phyloP scores from a whole-genome alignment of 2,329 filamentous ascomycete genomes.

The Coniochaeta sp. region DNA sequence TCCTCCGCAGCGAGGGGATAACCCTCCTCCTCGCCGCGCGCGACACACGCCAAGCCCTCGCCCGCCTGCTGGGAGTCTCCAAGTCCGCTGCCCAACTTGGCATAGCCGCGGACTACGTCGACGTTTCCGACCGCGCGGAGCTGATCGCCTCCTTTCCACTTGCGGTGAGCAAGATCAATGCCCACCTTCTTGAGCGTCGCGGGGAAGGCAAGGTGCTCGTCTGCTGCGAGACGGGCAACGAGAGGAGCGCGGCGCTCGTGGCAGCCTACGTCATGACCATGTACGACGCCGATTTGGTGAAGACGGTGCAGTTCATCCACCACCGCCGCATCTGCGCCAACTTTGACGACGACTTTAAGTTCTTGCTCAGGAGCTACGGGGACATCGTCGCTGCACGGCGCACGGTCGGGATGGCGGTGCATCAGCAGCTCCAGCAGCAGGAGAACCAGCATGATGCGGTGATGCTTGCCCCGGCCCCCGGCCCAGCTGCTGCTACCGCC shows the following conservation, averaged over 20 bases:
- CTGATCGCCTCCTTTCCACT: slow-evolving; percentile 58
- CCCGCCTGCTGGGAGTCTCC: slow-evolving; percentile 51
- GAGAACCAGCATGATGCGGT: neutral
- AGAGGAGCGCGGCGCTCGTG: slow-evolving; percentile 68
- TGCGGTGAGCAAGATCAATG: slow-evolving; percentile 63
- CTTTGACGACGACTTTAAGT: slow-evolving; percentile 60
- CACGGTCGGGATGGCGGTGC: slow-evolving; percentile 23
- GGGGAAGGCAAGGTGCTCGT: slow-evolving; percentile 65
- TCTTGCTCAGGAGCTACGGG: slow-evolving; percentile 40
- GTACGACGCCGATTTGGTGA: slow-evolving; percentile 54
- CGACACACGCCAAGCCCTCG: slow-evolving; percentile 50
- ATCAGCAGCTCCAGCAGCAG: neutral
- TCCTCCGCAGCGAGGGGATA: slow-evolving; percentile 58
- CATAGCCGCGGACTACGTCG: slow-evolving; percentile 56
- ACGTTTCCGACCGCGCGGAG: slow-evolving; percentile 54
- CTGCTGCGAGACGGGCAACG: slow-evolving; percentile 88
- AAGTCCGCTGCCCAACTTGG: slow-evolving; percentile 52
- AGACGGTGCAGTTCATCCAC: slow-evolving; percentile 63
- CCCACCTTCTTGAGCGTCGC: slow-evolving; percentile 52
- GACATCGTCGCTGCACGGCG: slow-evolving; percentile 44
- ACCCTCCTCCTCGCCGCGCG: slow-evolving; percentile 73
- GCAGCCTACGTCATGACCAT: slow-evolving; percentile 78
- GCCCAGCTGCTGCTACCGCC: too few species aligned
- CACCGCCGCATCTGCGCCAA: slow-evolving; percentile 69
- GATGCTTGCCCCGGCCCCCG: too few species aligned